Conservation (phyloP, 306 rosid species). For the Quercus gilva region DNA sequence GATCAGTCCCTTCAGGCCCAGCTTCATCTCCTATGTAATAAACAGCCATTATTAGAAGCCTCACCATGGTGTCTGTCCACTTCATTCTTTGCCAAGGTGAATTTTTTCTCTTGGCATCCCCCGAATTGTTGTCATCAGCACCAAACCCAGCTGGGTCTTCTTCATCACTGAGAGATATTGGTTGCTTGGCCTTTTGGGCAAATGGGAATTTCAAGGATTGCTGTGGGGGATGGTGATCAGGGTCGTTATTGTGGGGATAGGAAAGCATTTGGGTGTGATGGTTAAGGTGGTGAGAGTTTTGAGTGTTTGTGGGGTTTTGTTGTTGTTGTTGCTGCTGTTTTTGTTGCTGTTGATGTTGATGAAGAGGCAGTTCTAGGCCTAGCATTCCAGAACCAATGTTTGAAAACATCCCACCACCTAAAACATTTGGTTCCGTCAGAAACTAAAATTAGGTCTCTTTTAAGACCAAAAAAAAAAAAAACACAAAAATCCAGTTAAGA, state of each 20-base stretch:
- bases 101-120: slow-evolving; percentile 59
- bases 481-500: not conserved
- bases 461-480: not conserved
- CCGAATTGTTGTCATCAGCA: slow-evolving; percentile 38
- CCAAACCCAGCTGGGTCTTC: slow-evolving; percentile 52
- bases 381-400: slow-evolving; percentile 51
- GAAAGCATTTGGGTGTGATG: slow-evolving; percentile 47
- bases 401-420: slow-evolving; percentile 60
- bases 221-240: slow-evolving; percentile 42
- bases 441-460: not conserved
- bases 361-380: slow-evolving; percentile 61
- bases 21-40: slow-evolving; percentile 85
- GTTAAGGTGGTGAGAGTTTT: slow-evolving; percentile 51
- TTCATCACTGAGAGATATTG: slow-evolving; percentile 57
- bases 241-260: slow-evolving; percentile 41
- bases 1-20: slow-evolving; percentile 54
- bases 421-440: slow-evolving; percentile 64
- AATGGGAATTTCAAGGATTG: slow-evolving; percentile 36
- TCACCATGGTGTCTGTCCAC: slow-evolving; percentile 91
- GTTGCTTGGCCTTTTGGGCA: slow-evolving; percentile 41
- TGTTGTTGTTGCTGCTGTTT: slow-evolving; percentile 9
- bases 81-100: slow-evolving; percentile 99
- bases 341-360: not conserved
- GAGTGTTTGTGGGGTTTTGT: slow-evolving; percentile 38
- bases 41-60: slow-evolving; percentile 84